Evolutionary conservation across 495 filamentous ascomycete genomes (phyloP).

Genomic region (Neurospora sp.): DNA sequence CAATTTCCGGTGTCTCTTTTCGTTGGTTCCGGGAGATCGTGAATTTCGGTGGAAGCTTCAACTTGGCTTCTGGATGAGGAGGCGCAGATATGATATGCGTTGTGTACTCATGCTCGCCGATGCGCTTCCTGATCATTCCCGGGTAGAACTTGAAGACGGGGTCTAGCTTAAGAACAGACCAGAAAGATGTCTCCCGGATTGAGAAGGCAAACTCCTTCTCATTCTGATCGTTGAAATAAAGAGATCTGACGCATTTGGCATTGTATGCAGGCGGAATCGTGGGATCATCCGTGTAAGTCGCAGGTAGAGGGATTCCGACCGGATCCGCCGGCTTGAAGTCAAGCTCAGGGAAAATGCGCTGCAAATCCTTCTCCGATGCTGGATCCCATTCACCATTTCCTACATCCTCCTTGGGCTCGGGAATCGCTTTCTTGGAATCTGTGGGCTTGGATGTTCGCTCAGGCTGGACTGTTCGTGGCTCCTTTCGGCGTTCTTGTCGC

Average conservation of each 20-base stretch:
- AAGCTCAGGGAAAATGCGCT: conserved; percentile 27
- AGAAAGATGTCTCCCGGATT: conserved; percentile 32
- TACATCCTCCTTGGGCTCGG: conserved; percentile 4
- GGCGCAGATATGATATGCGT: conserved; percentile 11
- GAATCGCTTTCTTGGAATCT: neutral
- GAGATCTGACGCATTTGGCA: conserved; percentile 34
- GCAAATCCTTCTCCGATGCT: conserved; percentile 30
- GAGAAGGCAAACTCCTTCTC: conserved; percentile 30
- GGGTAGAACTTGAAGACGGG: conserved; percentile 32
- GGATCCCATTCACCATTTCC: conserved; percentile 21
- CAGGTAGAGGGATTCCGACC: conserved; percentile 32
- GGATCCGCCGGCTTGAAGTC: conserved; percentile 30
- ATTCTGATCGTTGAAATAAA: conserved; percentile 37
- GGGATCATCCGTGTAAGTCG: conserved; percentile 30
- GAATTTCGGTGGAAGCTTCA: conserved; percentile 19
- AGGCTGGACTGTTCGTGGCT: neutral
- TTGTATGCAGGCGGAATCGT: conserved; percentile 37
- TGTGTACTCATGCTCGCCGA: conserved; percentile 17
- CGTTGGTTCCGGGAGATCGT: conserved; percentile 3
- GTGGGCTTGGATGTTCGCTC: neutral
- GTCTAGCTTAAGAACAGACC: conserved; percentile 35
- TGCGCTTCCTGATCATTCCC: conserved; percentile 19
- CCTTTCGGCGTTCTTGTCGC: neutral
- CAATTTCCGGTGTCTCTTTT: neutral
- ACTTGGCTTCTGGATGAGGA: conserved; percentile 14